Conservation (phyloP, 257 asterid species). For the Fraxinus anomala region DNA sequence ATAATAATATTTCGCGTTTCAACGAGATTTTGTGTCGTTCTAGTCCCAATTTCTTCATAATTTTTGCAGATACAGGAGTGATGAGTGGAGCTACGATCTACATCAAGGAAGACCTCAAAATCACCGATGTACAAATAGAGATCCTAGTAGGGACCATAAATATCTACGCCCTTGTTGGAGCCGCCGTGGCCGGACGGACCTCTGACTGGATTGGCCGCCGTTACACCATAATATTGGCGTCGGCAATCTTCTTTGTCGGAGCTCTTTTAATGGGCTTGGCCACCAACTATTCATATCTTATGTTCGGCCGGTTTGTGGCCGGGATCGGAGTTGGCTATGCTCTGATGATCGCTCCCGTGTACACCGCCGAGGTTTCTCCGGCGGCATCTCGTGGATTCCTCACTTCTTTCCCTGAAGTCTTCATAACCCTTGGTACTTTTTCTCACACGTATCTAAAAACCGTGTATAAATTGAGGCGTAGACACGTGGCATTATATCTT, state of each 20-base stretch:
- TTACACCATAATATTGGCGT: conserved; percentile 37
- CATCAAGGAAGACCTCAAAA: conserved; percentile 38
- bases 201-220: conserved; percentile 53
- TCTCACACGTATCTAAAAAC: background rate
- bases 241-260: conserved; percentile 39
- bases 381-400: conserved; percentile 46
- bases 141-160: conserved; percentile 39
- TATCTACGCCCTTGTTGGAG: conserved; percentile 41
- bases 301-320: conserved; percentile 44
- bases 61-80: conserved; percentile 40
- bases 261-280: conserved; percentile 48
- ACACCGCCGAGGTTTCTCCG: conserved; percentile 46
- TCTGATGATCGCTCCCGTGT: conserved; percentile 48
- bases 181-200: conserved; percentile 48
- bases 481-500: too few species aligned
- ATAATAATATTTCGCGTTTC: background rate
- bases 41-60: background rate
- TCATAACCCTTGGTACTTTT: conserved; percentile 38
- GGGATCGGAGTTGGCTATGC: conserved; percentile 51
- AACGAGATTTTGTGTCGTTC: too few species aligned
- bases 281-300: conserved; percentile 37
- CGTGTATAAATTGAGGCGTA: too few species aligned
- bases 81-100: conserved; percentile 43
- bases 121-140: conserved; percentile 38
- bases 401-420: conserved; percentile 48